These are phyloP conservation scores for Backusella sp. DNA, from an alignment of 192 early-diverging fungal species.

Conservation along the genomic window DNA sequence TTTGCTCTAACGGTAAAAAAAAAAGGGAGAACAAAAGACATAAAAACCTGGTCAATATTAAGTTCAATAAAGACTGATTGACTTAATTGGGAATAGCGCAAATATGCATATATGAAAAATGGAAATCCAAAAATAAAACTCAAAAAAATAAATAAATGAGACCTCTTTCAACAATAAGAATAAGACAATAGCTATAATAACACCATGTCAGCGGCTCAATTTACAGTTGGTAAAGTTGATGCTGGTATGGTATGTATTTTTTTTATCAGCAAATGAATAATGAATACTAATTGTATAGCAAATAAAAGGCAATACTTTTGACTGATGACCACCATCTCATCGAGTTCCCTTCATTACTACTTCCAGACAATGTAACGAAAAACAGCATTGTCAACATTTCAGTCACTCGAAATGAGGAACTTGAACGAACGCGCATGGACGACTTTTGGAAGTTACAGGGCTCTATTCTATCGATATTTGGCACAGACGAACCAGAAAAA, in stretches of 20 bases:
- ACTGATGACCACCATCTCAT: slow-evolving; percentile 98
- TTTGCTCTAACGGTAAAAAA: background rate
- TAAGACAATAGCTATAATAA: background rate
- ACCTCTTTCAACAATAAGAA: no score
- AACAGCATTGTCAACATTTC: slow-evolving; percentile 96
- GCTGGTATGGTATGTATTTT: slow-evolving; percentile 72
- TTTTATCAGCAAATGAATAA: background rate
- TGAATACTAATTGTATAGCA: background rate
- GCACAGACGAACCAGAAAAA: slow-evolving; percentile 69
- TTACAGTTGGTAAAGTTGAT: slow-evolving; percentile 93
- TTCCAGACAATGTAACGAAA: slow-evolving; percentile 88
- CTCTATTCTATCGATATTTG: slow-evolving; percentile 77
- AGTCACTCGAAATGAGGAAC: slow-evolving; percentile 85
- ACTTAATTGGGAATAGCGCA: background rate
- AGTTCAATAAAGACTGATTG: background rate
- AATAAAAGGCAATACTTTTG: slow-evolving; percentile 72
- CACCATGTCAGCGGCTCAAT: slow-evolving; percentile 55
- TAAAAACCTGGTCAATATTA: background rate
- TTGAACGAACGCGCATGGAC: slow-evolving; percentile 76
- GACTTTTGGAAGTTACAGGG: slow-evolving; percentile 89
- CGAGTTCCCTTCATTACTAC: slow-evolving; percentile 94
- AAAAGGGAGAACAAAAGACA: background rate
- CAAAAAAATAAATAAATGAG: no score
- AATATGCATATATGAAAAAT: background rate
- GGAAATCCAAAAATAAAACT: background rate